Evolutionary conservation across 805 yeast genomes (phyloP), one percentile per base, ranked within the genome.

Genomic region (Starmerella stigmatis): DNA sequence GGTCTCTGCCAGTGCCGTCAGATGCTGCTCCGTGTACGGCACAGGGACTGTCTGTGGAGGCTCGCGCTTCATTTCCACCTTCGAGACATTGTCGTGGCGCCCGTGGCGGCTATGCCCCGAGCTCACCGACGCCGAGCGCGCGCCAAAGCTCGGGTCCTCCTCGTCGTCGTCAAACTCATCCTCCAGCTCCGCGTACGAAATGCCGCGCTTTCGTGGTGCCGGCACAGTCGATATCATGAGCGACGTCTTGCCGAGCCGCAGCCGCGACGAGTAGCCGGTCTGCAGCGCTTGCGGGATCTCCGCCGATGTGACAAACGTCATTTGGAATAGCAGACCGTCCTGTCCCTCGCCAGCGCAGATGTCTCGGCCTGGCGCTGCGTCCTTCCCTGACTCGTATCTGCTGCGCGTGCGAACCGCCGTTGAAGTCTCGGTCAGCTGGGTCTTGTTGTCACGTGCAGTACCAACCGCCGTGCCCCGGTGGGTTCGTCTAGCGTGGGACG

Each of bases 151-250:
- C 29, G 54, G 54, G 29, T 58, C 66, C 19, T 64, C 67, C 28
- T 65, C 74, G 43, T 72, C 76, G 26, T 71, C 75, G 47, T 71
- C 75, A 48, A 73, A 72, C 51, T 78, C 78, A 41, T 74, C 76
- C 50, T 84, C 94, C 48, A 76, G 71, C 60, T 86, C 96, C 0
- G 95, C 92, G 58, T 86, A 86, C 60, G 82, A 84, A 30, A 73
- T 73, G 10, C 84, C 78, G 55, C 95, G 70, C 60, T 85, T 86
- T 52, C 96, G 73, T 3, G 57, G 53, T n/a, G 86, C 76, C 2
- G 85, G 83, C 20, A 81, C 79, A 1, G 86, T 81, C 2, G 85
- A 74, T 29, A 81, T 71, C 54, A 79, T 75, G 26, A 88, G 64
- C 2, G 94, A 77, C 27, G 86, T 83, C 46, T 79, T 77, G 27